Percentiles rank a stretch among this genome's conserved stretches.
phyloP scores from a whole-genome alignment of 495 filamentous ascomycete species.

The Penicillium dipodomyicola region DNA sequence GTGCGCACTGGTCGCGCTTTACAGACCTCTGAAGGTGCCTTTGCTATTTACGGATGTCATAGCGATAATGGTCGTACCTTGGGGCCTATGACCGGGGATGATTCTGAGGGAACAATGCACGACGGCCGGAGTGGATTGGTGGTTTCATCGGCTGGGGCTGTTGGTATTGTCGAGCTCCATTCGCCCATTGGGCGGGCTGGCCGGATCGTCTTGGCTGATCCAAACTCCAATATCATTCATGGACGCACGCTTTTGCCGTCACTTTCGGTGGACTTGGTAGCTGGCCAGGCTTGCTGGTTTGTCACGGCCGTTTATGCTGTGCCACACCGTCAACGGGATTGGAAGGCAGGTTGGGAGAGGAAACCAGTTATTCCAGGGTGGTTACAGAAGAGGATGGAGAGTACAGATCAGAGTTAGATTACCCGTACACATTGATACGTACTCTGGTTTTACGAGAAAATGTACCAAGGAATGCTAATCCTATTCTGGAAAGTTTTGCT shows the following conservation, averaged over 20 bases:
- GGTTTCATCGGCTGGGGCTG: constrained; percentile 62
- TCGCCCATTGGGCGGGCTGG: constrained; percentile 44
- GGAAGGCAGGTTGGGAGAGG: constrained; percentile 47
- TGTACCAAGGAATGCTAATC: neutral
- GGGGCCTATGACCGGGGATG: constrained; percentile 47
- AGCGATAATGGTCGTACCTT: constrained; percentile 57
- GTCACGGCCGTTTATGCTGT: constrained; percentile 51
- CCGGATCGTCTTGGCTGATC: constrained; percentile 67
- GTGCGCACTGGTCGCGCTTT: constrained; percentile 57
- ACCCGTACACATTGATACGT: too few species aligned
- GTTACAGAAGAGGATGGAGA: constrained; percentile 48
- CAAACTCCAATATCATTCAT: constrained; percentile 73
- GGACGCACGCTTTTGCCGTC: constrained; percentile 68
- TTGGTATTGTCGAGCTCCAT: constrained; percentile 64
- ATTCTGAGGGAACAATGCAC: constrained; percentile 55
- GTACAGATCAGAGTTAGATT: neutral
- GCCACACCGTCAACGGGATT: constrained; percentile 31
- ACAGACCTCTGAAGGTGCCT: constrained; percentile 67
- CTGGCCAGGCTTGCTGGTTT: constrained; percentile 44
- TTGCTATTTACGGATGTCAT: constrained; percentile 65
- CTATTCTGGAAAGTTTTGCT: neutral
- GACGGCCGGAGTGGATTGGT: constrained; percentile 56
- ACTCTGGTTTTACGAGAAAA: neutral
- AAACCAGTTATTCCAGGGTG: constrained; percentile 54
- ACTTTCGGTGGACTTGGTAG: constrained; percentile 39